These are phyloP conservation scores for Erythrophleum fordii DNA, from an alignment of 306 rosid species.

Conservation along the genomic window DNA sequence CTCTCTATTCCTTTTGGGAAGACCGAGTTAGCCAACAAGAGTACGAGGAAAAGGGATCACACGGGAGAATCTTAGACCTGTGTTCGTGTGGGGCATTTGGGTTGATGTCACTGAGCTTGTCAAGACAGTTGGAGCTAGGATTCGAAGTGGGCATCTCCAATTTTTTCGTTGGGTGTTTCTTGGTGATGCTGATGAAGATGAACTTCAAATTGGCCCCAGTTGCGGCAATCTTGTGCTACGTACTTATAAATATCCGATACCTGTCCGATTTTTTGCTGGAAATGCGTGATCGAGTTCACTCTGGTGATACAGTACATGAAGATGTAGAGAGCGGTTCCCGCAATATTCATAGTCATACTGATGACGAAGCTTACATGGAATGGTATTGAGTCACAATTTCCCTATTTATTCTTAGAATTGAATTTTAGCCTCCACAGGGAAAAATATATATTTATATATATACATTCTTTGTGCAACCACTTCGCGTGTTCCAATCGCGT, in stretches of 20 bases:
- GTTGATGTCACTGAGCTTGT: not conserved
- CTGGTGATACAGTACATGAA: too few relatives aligned
- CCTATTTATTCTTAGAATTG: too few relatives aligned
- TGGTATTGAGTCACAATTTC: too few relatives aligned
- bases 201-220: not conserved
- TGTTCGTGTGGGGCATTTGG: not conserved
- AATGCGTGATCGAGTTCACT: not conserved
- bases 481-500: too few relatives aligned
- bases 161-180: not conserved
- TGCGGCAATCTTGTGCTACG: not conserved
- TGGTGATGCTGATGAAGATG: not conserved
- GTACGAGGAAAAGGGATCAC: not conserved
- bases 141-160: conserved; percentile 1
- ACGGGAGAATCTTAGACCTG: not conserved
- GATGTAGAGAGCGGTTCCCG: too few relatives aligned
- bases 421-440: too few relatives aligned
- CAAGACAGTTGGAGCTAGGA: not conserved
- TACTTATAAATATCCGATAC: not conserved
- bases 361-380: too few relatives aligned
- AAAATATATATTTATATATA: too few relatives aligned
- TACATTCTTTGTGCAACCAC: too few relatives aligned
- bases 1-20: not conserved
- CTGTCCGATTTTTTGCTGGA: not conserved
- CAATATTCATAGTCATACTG: too few relatives aligned
- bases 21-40: not conserved